Evolutionary conservation across 176 grass and related monocot species (phyloP).

Genomic region (Dactylis glomerata): DNA sequence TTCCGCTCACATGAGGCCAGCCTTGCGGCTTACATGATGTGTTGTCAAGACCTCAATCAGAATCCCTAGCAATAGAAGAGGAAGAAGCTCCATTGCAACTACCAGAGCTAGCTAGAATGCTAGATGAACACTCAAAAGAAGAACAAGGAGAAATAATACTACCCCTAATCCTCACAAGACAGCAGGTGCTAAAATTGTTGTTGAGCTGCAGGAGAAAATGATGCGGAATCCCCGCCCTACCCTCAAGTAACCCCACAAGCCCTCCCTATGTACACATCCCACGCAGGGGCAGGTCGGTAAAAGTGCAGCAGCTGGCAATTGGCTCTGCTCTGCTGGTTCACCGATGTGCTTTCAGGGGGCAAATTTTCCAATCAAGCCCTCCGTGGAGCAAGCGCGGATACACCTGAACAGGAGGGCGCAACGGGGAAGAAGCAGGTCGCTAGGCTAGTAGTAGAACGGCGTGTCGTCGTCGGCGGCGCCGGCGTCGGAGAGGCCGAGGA

Average conservation of each 20-base stretch:
- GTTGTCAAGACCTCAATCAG: conserved; percentile 4
- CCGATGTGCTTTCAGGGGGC: conserved; percentile 1
- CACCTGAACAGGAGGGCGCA: background rate
- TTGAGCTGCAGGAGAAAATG: conserved; percentile 36
- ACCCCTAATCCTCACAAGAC: conserved; percentile 16
- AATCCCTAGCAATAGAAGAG: conserved; percentile 2
- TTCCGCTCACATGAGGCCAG: conserved; percentile 16
- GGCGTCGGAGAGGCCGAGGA: conserved; percentile 34
- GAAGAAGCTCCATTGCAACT: background rate
- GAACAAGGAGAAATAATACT: background rate
- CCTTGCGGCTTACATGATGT: conserved; percentile 50
- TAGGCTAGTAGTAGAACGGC: background rate
- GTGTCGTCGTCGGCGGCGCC: background rate
- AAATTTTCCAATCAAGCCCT: conserved; percentile 13
- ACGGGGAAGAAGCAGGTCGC: background rate
- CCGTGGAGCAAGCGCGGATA: conserved; percentile 5
- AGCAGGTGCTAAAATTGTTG: conserved; percentile 40
- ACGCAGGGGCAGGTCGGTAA: conserved; percentile 22
- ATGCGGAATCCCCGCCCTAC: conserved; percentile 12
- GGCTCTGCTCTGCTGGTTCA: conserved; percentile 10
- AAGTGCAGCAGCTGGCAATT: background rate
- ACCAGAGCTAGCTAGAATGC: conserved; percentile 12
- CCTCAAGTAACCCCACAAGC: background rate
- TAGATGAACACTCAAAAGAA: conserved; percentile 5
- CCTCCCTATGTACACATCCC: conserved; percentile 35